Evolutionary conservation across 352 stramenopile genomes (phyloP).

Genomic region (Pythium oligandrum): DNA sequence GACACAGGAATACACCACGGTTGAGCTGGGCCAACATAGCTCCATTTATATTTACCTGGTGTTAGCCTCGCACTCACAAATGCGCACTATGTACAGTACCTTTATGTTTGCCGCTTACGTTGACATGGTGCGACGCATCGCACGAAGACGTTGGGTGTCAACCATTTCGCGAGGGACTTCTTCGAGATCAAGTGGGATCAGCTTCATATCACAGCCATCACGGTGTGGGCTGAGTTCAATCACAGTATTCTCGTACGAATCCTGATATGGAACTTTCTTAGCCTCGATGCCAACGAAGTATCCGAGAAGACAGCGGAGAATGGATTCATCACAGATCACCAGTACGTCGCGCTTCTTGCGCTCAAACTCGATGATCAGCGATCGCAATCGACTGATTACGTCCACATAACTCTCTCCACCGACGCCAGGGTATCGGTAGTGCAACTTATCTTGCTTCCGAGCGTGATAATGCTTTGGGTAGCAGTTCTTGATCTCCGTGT

Average conservation of each 20-base stretch:
- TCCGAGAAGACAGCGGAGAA: constrained; percentile 71
- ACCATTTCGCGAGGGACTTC: constrained; percentile 7
- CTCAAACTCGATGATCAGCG: constrained; percentile 91
- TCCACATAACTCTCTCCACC: constrained; percentile 93
- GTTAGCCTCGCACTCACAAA: too few species aligned
- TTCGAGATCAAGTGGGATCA: constrained; percentile 56
- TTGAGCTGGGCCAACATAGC: too few species aligned
- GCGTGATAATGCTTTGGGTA: constrained; percentile 87
- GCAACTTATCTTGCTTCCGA: constrained; percentile 88
- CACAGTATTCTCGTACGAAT: constrained; percentile 65
- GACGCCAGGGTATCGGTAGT: constrained; percentile 87
- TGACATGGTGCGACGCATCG: constrained; percentile 14
- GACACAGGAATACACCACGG: too few species aligned
- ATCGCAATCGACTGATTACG: constrained; percentile 88
- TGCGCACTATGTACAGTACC: too few species aligned
- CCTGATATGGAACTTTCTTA: constrained; percentile 62
- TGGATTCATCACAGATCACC: constrained; percentile 81
- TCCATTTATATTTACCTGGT: too few species aligned
- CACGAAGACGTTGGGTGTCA: not conserved
- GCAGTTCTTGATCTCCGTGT: constrained; percentile 73
- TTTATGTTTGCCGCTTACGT: constrained; percentile 2
- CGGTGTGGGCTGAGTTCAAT: constrained; percentile 80
- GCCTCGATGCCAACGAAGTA: constrained; percentile 79
- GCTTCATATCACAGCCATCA: constrained; percentile 81
- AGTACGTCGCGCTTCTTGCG: constrained; percentile 86